A percentile compares a stretch with the other conserved stretches of the same genome.
Evolutionary conservation across 2,329 filamentous ascomycete species (phyloP).

Genomic region (Hypoxylon sp.): DNA sequence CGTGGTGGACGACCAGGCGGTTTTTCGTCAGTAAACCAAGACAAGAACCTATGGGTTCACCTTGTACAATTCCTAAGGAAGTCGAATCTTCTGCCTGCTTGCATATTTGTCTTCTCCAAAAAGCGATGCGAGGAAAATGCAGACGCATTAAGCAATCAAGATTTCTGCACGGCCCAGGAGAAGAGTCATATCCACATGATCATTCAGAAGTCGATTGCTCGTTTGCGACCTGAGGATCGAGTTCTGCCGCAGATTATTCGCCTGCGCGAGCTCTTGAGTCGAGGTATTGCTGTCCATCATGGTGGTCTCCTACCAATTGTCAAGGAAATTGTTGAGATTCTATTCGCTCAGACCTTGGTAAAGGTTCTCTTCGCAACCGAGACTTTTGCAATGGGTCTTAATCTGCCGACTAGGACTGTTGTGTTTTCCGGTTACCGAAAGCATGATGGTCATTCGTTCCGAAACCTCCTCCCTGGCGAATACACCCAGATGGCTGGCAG

Average conservation of each 20-base stretch:
- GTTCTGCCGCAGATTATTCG: slow-evolving; percentile 92
- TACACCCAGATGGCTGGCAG: slow-evolving; percentile 99
- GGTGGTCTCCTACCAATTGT: slow-evolving; percentile 95
- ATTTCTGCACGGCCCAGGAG: slow-evolving; percentile 92
- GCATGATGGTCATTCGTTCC: slow-evolving; percentile 92
- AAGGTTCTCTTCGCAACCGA: slow-evolving; percentile 98
- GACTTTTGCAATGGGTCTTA: slow-evolving; percentile 98
- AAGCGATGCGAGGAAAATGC: slow-evolving; percentile 98
- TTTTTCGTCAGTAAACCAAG: slow-evolving; percentile 90
- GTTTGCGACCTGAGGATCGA: slow-evolving; percentile 91
- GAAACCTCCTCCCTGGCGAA: slow-evolving; percentile 92
- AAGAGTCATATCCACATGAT: slow-evolving; percentile 99
- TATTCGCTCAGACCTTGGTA: slow-evolving; percentile 94
- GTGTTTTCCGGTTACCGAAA: slow-evolving; percentile 98
- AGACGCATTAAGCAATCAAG: slow-evolving; percentile 92
- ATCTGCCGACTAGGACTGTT: slow-evolving; percentile 94
- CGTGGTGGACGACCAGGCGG: slow-evolving; percentile 87
- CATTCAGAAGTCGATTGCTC: slow-evolving; percentile 92
- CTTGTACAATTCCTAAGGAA: slow-evolving; percentile 93
- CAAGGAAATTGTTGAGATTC: slow-evolving; percentile 96
- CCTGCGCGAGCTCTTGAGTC: slow-evolving; percentile 84
- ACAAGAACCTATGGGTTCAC: slow-evolving; percentile 97
- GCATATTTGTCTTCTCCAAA: slow-evolving; percentile 99
- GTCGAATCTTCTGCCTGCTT: slow-evolving; percentile 87
- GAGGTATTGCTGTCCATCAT: slow-evolving; percentile 96